phyloP scores from a whole-genome alignment of 208 protist species.

The Acanthamoeba triangularis region DNA sequence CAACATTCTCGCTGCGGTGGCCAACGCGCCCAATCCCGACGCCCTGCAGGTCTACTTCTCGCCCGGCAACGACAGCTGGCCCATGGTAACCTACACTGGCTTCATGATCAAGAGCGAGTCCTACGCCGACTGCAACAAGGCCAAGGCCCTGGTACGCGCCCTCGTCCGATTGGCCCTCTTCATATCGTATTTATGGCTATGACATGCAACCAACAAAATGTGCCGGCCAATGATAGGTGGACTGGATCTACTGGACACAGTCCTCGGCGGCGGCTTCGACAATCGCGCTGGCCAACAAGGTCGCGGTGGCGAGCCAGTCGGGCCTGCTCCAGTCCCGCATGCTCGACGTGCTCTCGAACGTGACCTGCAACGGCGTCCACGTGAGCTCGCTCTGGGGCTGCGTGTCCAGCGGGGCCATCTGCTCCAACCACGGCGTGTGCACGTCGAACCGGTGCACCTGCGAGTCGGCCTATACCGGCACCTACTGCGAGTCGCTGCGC shows the following conservation, averaged over 20 bases:
- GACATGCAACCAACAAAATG: neutral
- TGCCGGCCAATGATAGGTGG: neutral
- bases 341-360: neutral
- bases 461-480: neutral
- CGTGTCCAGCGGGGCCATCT: neutral
- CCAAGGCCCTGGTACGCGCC: neutral
- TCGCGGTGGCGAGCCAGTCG: neutral
- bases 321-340: neutral
- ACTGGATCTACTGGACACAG: constrained; percentile 71
- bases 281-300: constrained; percentile 18
- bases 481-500: neutral
- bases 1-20: constrained; percentile 4
- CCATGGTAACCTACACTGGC: constrained; percentile 49
- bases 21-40: neutral
- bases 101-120: neutral
- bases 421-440: constrained; percentile 13
- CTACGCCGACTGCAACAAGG: constrained; percentile 38
- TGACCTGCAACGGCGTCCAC: constrained; percentile 8
- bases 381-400: constrained; percentile 49
- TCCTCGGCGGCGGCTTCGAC: neutral
- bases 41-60: constrained; percentile 28
- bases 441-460: neutral
- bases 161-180: neutral
- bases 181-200: neutral
- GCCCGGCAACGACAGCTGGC: constrained; percentile 51